Evolutionary conservation across 1,139 yeast species (phyloP).

Genomic region (Petasospora fabianii): DNA sequence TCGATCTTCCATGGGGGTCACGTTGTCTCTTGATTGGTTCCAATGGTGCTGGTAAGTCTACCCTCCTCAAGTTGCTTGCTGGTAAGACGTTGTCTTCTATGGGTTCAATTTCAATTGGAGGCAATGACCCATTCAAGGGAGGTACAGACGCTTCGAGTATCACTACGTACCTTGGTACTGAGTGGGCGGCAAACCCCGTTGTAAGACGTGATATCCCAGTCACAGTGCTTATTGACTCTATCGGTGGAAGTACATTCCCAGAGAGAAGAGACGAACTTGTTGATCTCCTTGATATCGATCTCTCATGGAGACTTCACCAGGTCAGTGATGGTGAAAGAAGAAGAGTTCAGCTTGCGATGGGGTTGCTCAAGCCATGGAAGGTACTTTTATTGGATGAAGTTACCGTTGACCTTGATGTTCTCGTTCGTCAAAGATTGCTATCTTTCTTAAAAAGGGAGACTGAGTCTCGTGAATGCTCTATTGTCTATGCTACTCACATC

Average conservation of each 20-base stretch:
- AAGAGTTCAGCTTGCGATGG: constrained; percentile 92
- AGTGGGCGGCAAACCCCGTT: constrained; percentile 92
- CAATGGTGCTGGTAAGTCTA: constrained; percentile 96
- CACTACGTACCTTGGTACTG: constrained; percentile 92
- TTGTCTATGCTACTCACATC: constrained; percentile 92
- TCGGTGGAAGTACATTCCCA: constrained; percentile 73
- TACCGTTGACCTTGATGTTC: constrained; percentile 91
- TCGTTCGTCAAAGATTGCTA: constrained; percentile 75
- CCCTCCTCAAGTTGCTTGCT: constrained; percentile 76
- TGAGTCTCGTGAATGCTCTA: constrained; percentile 57
- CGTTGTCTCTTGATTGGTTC: constrained; percentile 85
- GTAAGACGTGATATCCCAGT: constrained; percentile 91
- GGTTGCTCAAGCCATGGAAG: constrained; percentile 86
- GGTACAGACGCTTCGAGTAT: constrained; percentile 46
- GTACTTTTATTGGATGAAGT: constrained; percentile 85
- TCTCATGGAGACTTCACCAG: constrained; percentile 87
- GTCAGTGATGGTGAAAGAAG: constrained; percentile 94
- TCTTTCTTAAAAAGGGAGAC: constrained; percentile 72
- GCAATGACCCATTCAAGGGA: constrained; percentile 78
- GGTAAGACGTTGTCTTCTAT: constrained; percentile 83
- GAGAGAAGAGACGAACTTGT: constrained; percentile 77
- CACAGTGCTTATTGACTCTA: constrained; percentile 65
- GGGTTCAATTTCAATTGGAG: constrained; percentile 66
- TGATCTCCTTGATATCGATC: constrained; percentile 75
- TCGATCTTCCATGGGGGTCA: constrained; percentile 65